Evolutionary conservation across 129 eudicot species (phyloP).

Genomic region (Escallonia herrerae): DNA sequence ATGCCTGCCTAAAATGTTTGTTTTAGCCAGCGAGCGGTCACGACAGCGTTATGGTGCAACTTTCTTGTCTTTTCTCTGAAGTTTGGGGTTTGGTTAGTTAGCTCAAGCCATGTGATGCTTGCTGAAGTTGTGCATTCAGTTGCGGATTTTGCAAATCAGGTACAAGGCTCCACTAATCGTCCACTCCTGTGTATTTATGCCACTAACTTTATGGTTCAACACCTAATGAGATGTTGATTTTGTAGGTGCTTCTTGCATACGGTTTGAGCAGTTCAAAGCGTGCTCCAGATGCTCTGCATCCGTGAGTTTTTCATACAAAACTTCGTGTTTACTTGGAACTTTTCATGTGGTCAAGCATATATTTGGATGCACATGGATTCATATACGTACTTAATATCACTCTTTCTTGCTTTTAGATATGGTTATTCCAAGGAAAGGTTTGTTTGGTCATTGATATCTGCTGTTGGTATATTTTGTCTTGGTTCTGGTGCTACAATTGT

Average conservation of each 20-base stretch:
- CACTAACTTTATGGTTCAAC: too few species aligned
- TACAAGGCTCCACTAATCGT: slow-evolving; percentile 11
- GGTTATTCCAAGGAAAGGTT: slow-evolving; percentile 97
- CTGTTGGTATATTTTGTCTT: slow-evolving; percentile 95
- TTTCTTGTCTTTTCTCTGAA: slow-evolving; percentile 93
- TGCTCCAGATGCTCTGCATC: slow-evolving; percentile 98
- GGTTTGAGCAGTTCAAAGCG: slow-evolving; percentile 96
- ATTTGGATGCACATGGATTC: slow-evolving; percentile 1
- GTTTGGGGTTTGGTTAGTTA: slow-evolving; percentile 87
- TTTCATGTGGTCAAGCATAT: not conserved
- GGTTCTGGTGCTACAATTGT: slow-evolving; percentile 97
- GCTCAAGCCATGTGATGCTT: slow-evolving; percentile 92
- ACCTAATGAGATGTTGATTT: slow-evolving; percentile 4
- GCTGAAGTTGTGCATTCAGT: slow-evolving; percentile 96
- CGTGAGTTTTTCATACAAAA: slow-evolving; percentile 48
- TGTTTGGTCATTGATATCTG: slow-evolving; percentile 97
- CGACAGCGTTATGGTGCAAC: slow-evolving; percentile 94
- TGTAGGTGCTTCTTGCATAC: slow-evolving; percentile 90
- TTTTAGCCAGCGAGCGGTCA: slow-evolving; percentile 94
- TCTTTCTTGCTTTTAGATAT: slow-evolving; percentile 40
- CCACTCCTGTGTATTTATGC: too few species aligned
- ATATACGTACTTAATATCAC: not conserved
- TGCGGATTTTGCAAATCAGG: slow-evolving; percentile 99
- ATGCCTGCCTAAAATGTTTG: not conserved
- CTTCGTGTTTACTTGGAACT: not conserved